Conservation (phyloP, 2,329 filamentous ascomycete species). For the Keithomyces neogunnii region DNA sequence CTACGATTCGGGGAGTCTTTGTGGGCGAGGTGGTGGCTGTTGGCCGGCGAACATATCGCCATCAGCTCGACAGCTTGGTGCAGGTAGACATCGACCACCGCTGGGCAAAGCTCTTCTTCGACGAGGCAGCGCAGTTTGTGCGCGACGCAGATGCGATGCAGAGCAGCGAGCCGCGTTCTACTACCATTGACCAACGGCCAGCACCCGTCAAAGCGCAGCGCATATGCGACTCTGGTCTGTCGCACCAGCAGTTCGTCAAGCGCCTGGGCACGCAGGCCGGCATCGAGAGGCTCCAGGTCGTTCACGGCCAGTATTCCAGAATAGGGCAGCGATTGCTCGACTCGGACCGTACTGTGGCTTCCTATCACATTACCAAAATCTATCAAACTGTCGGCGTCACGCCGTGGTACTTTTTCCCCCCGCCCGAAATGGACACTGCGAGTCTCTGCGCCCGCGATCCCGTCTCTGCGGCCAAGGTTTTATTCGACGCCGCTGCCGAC, state of each 20-base stretch:
- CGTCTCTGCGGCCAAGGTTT: constrained; percentile 1
- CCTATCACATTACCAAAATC: constrained; percentile 14
- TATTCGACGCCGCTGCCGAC: constrained; percentile 7
- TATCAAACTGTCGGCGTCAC: constrained; percentile 12
- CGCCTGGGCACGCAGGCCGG: constrained; percentile 1
- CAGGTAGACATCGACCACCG: constrained; percentile 13
- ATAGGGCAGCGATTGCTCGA: constrained; percentile 11
- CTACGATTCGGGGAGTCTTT: constrained; percentile 14
- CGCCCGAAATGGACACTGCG: constrained; percentile 10
- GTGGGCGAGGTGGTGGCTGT: constrained; percentile 15
- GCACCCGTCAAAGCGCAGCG: constrained; percentile 5
- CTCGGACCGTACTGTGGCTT: constrained; percentile 1
- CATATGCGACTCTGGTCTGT: constrained; percentile 14
- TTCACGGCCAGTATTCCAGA: neutral
- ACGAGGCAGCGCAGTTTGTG: constrained; percentile 5
- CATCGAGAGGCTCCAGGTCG: constrained; percentile 3
- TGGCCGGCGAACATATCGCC: constrained; percentile 9
- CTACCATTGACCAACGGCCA: too few species aligned
- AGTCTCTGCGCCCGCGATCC: constrained; percentile 13
- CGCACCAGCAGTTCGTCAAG: constrained; percentile 4
- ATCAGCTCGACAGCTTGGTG: neutral
- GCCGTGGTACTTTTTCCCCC: constrained; percentile 17
- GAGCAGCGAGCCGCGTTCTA: too few species aligned
- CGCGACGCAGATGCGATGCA: neutral
- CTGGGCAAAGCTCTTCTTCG: constrained; percentile 14